Base-by-base conservation (phyloP, 2,329 filamentous ascomycete species). In the Colletotrichum horii region DNA sequence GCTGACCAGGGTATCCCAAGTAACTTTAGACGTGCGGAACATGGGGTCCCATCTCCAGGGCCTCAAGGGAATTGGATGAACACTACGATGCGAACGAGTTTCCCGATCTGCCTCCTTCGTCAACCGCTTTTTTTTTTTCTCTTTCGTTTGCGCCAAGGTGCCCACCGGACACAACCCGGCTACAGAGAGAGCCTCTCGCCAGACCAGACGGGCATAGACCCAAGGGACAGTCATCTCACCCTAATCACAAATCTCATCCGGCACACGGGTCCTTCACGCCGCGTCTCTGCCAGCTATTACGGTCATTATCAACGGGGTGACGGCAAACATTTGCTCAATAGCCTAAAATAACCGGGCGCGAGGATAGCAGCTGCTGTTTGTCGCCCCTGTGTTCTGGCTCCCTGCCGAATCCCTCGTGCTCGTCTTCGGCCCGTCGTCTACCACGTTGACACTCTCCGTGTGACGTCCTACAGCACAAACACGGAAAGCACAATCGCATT, bases 301-400 rank as follows among this genome's bases (percentile, higher is more conserved):
- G 22, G 36, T 22, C 24, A 52, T 48, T 43, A 11, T 22, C 34
- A 55, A 56, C 30, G 12, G 38, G 16, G 26, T 43, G 56, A 12
- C 55, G 34, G 56, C 73, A 75, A 71, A 67, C 58, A 55, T 62
- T 67, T 64, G 69, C 26, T n/a, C 55, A 67, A 56, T 32, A 34
- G 43, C 32, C 38, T 43, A 26, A 71, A 61, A 66, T 48, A 26
- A 32, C 32, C 26, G 36, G 11, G 5, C 55, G 61, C 15, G 16
- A 67, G 55, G 30, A 66, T 19, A 48, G 26, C 30, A 43, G 32
- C 34, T 36, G 8, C 19, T 34, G 62, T 72, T 66, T 72, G 62
- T 16, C 28, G 60, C 16, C 38, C 19, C 22, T 22, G 66, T 68
- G 34, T 24, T 30, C 15, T 43, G 30, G 14, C 61, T 36, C 62